phyloP scores from a whole-genome alignment of 257 asterid genomes.

The Lycium ferocissimum region DNA sequence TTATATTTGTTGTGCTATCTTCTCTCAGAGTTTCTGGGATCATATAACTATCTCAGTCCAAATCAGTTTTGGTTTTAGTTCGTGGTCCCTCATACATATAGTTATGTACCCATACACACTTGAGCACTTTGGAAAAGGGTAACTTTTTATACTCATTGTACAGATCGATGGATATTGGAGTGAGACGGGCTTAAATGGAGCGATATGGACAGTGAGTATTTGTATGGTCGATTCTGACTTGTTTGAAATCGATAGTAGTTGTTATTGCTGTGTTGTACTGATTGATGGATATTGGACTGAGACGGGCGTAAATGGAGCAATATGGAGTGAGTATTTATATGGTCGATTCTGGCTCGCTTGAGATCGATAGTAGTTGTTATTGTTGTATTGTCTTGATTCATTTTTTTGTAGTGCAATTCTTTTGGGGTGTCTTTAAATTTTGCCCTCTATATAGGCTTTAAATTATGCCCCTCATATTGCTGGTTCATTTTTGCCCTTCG shows the following conservation, averaged over 20 bases:
- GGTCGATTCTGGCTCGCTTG: neutral
- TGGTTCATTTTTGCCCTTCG: too few species aligned
- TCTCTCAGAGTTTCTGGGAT: constrained; percentile 67
- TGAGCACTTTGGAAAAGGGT: neutral
- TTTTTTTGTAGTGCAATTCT: too few species aligned
- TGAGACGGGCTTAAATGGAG: neutral
- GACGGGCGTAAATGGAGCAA: neutral
- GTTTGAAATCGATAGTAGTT: neutral
- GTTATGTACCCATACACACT: neutral
- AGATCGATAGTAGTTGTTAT: neutral
- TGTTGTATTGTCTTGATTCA: neutral
- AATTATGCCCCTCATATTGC: too few species aligned
- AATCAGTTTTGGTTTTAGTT: neutral
- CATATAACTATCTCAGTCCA: constrained; percentile 39
- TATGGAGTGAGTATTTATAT: neutral
- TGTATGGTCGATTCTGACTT: neutral
- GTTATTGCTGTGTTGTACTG: neutral
- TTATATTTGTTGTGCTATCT: constrained; percentile 67
- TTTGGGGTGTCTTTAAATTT: too few species aligned
- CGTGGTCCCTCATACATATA: neutral
- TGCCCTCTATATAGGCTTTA: too few species aligned
- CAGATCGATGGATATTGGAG: neutral
- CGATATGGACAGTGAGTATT: neutral
- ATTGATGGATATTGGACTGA: neutral
- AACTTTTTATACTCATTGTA: neutral